Evolutionary conservation across 2,329 filamentous ascomycete species (phyloP).

Genomic region (Botrytis aclada): DNA sequence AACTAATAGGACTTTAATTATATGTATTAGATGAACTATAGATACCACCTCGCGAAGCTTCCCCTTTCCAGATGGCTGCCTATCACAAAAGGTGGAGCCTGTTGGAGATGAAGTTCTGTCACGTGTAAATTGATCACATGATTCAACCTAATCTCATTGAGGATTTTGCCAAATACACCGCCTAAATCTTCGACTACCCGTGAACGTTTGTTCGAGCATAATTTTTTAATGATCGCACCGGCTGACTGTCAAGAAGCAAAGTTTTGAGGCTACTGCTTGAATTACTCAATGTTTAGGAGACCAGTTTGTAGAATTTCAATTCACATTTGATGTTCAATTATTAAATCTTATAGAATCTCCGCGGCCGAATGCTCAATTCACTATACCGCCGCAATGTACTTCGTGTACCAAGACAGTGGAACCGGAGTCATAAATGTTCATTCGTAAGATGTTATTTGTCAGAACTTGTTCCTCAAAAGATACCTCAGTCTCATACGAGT

Average conservation of each 20-base stretch:
- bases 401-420: background rate
- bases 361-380: background rate
- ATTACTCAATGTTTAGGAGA: background rate
- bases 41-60: background rate
- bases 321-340: background rate
- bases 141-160: background rate
- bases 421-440: background rate
- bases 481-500: background rate
- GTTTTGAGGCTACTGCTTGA: background rate
- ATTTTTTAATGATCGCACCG: background rate
- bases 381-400: slow-evolving; percentile 4
- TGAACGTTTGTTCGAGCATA: background rate
- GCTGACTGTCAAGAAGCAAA: background rate
- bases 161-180: background rate
- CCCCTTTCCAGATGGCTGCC: background rate
- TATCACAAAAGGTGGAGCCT: background rate
- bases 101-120: background rate
- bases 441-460: background rate
- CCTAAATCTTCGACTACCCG: background rate
- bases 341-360: background rate
- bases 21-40: background rate
- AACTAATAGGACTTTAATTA: background rate
- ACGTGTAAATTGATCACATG: background rate
- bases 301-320: background rate
- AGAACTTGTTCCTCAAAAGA: background rate